A percentile compares a stretch with the other conserved stretches of the same genome.
Evolutionary conservation across 1,139 yeast genomes (phyloP).

Genomic region (Kodamaea alishanica): DNA sequence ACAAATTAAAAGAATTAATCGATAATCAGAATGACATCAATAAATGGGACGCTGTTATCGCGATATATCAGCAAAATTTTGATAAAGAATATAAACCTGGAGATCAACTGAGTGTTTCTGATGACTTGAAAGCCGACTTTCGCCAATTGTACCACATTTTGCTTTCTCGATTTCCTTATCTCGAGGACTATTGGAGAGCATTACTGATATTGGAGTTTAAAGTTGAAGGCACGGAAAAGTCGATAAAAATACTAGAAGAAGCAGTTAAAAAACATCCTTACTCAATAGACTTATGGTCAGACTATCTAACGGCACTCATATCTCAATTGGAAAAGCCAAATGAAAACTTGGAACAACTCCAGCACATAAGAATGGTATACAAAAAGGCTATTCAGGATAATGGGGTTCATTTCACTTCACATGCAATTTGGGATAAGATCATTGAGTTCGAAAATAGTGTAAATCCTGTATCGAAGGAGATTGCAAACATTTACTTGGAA

Average conservation of each 20-base stretch:
- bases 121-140: constrained; percentile 17
- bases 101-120: constrained; percentile 11
- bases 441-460: constrained; percentile 43
- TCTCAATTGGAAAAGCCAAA: constrained; percentile 28
- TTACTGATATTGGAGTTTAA: constrained; percentile 54
- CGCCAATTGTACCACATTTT: constrained; percentile 26
- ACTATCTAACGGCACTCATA: constrained; percentile 51
- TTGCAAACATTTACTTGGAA: constrained; percentile 37
- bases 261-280: constrained; percentile 51
- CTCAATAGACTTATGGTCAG: constrained; percentile 65
- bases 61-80: constrained; percentile 20
- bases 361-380: constrained; percentile 36
- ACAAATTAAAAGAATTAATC: too few species aligned
- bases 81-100: constrained; percentile 13
- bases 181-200: constrained; percentile 59
- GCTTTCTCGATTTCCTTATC: constrained; percentile 51
- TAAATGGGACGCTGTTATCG: constrained; percentile 32
- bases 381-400: constrained; percentile 35
- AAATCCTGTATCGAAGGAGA: constrained; percentile 13
- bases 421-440: constrained; percentile 63
- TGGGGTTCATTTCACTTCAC: constrained; percentile 59
- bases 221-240: constrained; percentile 48
- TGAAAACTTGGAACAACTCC: constrained; percentile 13
- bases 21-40: constrained; percentile 24
- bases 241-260: constrained; percentile 43